Conservation (phyloP, 1,139 yeast genomes). For the Protomyces pachydermus region DNA sequence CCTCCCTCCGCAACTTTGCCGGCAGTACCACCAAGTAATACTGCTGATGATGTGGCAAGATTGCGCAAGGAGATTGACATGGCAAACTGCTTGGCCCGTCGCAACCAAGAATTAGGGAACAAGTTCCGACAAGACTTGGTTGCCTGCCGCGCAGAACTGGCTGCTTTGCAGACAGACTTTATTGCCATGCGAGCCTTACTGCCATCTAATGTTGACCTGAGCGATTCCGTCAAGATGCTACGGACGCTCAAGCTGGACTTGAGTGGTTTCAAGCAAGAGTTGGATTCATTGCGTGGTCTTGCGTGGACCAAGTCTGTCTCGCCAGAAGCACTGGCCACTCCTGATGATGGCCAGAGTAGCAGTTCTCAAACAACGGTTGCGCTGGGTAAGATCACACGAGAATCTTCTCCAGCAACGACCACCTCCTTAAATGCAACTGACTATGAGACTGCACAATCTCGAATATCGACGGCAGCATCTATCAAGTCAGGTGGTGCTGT, state of each 20-base stretch:
- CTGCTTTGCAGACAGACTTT: not conserved
- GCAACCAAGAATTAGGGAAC: not conserved
- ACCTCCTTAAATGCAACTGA: too few relatives aligned
- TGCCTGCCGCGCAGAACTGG: not conserved
- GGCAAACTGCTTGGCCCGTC: not conserved
- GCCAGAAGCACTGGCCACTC: not conserved
- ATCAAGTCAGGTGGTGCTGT: not conserved
- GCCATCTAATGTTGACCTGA: not conserved
- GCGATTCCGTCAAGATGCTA: not conserved
- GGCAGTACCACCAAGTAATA: too few relatives aligned
- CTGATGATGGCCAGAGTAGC: not conserved
- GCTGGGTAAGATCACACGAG: not conserved
- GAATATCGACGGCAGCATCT: not conserved
- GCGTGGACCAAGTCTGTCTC: not conserved
- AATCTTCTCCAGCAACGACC: too few relatives aligned
- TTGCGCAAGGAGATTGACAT: not conserved
- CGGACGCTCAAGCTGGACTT: not conserved
- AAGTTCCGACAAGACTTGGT: not conserved
- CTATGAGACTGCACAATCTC: too few relatives aligned
- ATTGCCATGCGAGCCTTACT: not conserved
- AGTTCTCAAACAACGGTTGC: not conserved
- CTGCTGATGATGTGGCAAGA: not conserved
- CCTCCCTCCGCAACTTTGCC: not conserved
- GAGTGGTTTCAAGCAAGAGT: not conserved
- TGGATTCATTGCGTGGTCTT: not conserved